A percentile compares a stretch with the other conserved stretches of the same genome.
phyloP scores from a whole-genome alignment of 768 basidiomycete genomes.

The Coprinopsis strossmayeri region DNA sequence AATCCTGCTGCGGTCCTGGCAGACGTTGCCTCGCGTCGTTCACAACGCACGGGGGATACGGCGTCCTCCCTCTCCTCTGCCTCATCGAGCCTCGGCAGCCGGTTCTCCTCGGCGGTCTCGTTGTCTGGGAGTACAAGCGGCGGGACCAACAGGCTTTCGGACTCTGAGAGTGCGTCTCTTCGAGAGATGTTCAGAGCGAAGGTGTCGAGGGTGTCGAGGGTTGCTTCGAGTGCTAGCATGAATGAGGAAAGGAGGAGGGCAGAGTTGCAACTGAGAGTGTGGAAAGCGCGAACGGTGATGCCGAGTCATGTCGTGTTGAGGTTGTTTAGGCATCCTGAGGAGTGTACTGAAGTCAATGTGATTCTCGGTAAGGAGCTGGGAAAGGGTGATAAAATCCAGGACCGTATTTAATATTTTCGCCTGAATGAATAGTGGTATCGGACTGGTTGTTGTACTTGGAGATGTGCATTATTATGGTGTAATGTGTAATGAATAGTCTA shows the following conservation, averaged over 20 bases:
- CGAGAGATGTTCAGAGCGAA: background rate
- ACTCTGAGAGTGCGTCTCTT: background rate
- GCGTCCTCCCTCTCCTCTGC: background rate
- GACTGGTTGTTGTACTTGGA: no score
- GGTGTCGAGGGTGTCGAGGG: background rate
- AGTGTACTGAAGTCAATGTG: slow-evolving; percentile 58
- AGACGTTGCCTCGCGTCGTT: background rate
- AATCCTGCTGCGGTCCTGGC: background rate
- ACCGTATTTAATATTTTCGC: no score
- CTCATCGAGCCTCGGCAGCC: background rate
- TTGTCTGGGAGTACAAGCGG: background rate
- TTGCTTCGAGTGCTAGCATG: background rate
- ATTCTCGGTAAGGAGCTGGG: slow-evolving; percentile 27
- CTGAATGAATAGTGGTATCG: no score
- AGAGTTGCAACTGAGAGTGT: slow-evolving; percentile 60
- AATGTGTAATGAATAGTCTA: no score
- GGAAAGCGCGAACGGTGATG: slow-evolving; percentile 52
- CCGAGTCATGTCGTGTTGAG: slow-evolving; percentile 52
- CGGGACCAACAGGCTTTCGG: background rate
- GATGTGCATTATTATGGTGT: no score
- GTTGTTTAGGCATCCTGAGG: slow-evolving; percentile 60
- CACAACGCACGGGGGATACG: background rate
- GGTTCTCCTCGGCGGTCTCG: background rate
- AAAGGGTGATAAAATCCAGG: no score
- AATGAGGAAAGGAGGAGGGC: slow-evolving; percentile 43